Evolutionary conservation across 106 monocot genomes (phyloP), one percentile per base, ranked within the genome.

Genomic region (Iris macrosiphon): DNA sequence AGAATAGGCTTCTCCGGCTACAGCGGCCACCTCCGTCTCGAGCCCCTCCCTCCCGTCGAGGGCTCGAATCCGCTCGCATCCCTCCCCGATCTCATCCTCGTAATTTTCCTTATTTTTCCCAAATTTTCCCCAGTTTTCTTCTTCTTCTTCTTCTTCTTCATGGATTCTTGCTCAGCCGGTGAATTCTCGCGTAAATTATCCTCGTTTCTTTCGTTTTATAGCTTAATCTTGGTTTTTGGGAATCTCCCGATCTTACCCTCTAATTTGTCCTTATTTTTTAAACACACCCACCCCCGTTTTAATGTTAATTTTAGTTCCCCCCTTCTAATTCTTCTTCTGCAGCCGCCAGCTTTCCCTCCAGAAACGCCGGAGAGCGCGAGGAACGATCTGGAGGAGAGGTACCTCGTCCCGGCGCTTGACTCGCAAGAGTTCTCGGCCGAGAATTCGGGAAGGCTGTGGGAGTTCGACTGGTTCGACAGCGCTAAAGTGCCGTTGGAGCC

Each of bases 1-100:
- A 49, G 81, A 48, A 62, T 95, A 24, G 85, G 79, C 31, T 95
- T 95, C 64, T 82, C 85, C 55, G 95, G 95, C 23, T 77, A 95
- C 82, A 66, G 89, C 65, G 95, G 95, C 18, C 95, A 95, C 59
- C 95, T 95, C 49, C 53, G 89, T 10, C 71, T 95, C 74, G 82
- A 85, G 50, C 88, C 93, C 3, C 87, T 82, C 43, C 76, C 79
- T 12, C 69, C 95, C 13, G 76, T 81, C 47, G 68, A 89, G 11
- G 22, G 78, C 21, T 58, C 73, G 24, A 55, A 56, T 51, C 77
- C 81, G 0, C 41, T 79, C 16, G 45, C 45, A 28, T 67, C 71
- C 22, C 72, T 89, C 22, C 82, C 89, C 40, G 82, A 89, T 35
- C 89, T 95, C 67, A 68, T 95, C 59, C 64, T 89, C 31, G 85